Percentiles rank a stretch among this genome's conserved stretches.
These are phyloP conservation scores for Cymbopogon flexuosus DNA, from an alignment of 202 grass and related monocot genomes.

Conservation along the genomic window DNA sequence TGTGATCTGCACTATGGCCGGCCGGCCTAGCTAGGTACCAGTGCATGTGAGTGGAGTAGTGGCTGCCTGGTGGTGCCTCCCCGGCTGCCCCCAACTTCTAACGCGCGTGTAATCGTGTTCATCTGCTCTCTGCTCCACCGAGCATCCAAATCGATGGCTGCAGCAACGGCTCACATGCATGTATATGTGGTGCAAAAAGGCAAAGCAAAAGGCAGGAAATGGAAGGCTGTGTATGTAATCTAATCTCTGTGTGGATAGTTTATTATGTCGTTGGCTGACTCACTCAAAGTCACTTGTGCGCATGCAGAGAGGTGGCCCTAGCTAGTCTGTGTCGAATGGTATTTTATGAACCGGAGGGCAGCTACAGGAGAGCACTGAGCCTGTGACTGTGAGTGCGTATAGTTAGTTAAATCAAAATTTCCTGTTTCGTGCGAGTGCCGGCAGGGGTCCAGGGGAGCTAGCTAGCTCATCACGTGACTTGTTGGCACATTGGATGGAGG, in stretches of 20 bases:
- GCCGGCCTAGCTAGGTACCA: neutral
- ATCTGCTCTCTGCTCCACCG: slow-evolving; percentile 4
- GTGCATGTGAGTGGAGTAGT: slow-evolving; percentile 19
- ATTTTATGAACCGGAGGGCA: neutral
- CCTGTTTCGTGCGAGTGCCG: neutral
- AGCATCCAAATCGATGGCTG: neutral
- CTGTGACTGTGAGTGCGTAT: neutral
- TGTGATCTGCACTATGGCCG: slow-evolving; percentile 33
- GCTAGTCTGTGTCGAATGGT: neutral
- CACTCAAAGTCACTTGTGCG: neutral
- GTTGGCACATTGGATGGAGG: neutral
- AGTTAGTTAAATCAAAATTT: neutral
- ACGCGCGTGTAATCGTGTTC: neutral
- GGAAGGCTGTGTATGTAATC: neutral
- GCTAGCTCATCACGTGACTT: neutral
- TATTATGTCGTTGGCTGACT: neutral
- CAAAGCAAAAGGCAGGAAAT: neutral
- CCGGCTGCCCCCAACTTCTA: neutral
- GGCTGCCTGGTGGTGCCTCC: no score
- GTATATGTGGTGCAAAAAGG: neutral
- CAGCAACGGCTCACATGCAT: neutral
- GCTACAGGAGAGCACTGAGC: neutral
- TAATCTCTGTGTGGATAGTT: neutral
- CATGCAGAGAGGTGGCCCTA: neutral
- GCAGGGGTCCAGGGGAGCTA: neutral